Evolutionary conservation across 768 basidiomycete species (phyloP).

Genomic region (Pholiota microspora): DNA sequence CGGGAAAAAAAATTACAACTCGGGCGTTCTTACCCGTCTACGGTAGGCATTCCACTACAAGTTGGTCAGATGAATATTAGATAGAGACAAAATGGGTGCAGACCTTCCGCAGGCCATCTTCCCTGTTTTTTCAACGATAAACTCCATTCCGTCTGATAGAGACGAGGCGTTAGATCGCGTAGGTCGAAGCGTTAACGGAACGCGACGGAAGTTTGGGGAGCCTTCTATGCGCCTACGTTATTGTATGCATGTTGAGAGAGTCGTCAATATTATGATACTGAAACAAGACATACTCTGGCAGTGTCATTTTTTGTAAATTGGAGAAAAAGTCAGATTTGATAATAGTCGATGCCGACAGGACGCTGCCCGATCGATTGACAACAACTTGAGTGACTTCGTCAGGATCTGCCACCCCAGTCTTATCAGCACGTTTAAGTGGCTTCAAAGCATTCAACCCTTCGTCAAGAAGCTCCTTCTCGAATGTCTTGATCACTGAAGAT

Average conservation of each 20-base stretch:
- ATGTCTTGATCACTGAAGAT: constrained; percentile 83
- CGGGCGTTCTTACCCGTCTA: constrained; percentile 74
- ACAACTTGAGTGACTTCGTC: constrained; percentile 92
- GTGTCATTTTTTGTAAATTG: constrained; percentile 92
- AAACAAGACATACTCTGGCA: constrained; percentile 70
- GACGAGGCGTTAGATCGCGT: constrained; percentile 25
- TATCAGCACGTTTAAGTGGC: constrained; percentile 74
- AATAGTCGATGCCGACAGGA: constrained; percentile 89
- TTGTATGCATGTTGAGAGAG: not conserved
- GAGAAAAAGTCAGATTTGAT: constrained; percentile 95
- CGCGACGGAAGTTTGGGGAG: constrained; percentile 87
- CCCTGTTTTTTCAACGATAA: constrained; percentile 38
- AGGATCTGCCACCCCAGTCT: constrained; percentile 73
- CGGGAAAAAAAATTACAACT: not conserved
- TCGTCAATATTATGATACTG: not conserved
- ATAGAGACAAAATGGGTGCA: no score
- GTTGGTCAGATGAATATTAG: no score
- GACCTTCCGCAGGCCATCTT: constrained; percentile 82
- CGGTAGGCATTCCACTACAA: constrained; percentile 90
- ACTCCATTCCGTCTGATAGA: constrained; percentile 32
- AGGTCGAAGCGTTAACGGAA: constrained; percentile 60
- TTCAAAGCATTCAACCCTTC: constrained; percentile 80
- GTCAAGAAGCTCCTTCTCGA: constrained; percentile 82
- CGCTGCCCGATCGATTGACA: constrained; percentile 76
- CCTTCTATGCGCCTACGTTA: constrained; percentile 76